Percentiles rank a stretch among this genome's conserved stretches.
Conservation (phyloP, 345 rosid genomes). For the Populus pruinosa region DNA sequence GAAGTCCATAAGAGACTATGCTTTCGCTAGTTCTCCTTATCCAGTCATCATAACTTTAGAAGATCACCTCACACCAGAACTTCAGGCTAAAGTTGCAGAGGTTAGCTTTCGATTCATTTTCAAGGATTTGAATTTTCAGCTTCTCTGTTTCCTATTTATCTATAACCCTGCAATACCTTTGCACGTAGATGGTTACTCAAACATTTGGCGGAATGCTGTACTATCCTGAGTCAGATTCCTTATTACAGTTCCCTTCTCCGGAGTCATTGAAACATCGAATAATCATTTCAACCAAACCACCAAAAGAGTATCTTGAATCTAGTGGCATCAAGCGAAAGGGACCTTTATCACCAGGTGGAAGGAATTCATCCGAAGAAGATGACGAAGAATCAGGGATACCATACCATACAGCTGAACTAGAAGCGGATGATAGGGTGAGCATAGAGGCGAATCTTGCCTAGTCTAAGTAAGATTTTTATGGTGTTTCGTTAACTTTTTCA, state of each 20-base stretch:
- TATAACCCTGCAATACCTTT: conserved; percentile 5
- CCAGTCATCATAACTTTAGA: conserved; percentile 91
- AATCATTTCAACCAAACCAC: conserved; percentile 92
- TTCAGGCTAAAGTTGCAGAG: conserved; percentile 84
- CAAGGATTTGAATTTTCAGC: conserved; percentile 8
- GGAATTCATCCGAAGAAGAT: conserved; percentile 37
- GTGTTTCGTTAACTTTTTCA: background rate
- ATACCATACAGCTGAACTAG: background rate
- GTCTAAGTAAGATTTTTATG: background rate
- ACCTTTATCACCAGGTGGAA: conserved; percentile 16
- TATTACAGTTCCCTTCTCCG: conserved; percentile 75
- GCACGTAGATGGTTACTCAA: conserved; percentile 64
- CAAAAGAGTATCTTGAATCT: conserved; percentile 73
- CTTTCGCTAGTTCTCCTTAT: conserved; percentile 72
- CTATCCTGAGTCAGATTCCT: conserved; percentile 63
- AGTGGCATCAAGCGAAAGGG: conserved; percentile 37
- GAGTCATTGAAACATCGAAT: conserved; percentile 58
- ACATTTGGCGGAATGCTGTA: conserved; percentile 72
- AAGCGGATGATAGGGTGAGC: conserved; percentile 23
- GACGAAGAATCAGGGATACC: conserved; percentile 32
- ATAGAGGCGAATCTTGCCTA: background rate
- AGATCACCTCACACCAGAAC: conserved; percentile 85
- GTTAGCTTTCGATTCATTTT: conserved; percentile 24
- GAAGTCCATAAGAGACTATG: conserved; percentile 63
- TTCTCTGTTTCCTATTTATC: background rate